These are phyloP conservation scores for Calonectria ilicicola DNA, from an alignment of 2,329 filamentous ascomycete species.

Conservation along the genomic window DNA sequence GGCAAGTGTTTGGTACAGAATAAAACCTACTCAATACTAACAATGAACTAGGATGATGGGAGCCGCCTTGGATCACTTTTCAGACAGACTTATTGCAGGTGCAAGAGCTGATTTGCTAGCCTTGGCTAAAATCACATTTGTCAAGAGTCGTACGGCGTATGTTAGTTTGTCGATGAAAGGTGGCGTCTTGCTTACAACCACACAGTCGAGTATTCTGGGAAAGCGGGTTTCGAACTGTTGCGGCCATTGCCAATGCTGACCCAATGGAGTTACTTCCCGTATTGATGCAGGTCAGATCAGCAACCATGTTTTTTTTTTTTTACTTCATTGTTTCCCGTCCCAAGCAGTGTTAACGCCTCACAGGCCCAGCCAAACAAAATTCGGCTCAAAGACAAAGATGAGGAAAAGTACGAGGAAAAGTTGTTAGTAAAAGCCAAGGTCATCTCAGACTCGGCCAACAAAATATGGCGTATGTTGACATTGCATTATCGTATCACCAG, in stretches of 20 bases:
- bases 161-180: slow-evolving; percentile 31
- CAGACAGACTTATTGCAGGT: slow-evolving; percentile 78
- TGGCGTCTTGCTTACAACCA: slow-evolving; percentile 12
- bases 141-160: slow-evolving; percentile 81
- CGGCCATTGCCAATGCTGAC: slow-evolving; percentile 76
- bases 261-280: slow-evolving; percentile 76
- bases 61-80: slow-evolving; percentile 80
- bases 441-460: slow-evolving; percentile 76
- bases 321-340: not conserved
- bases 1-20: slow-evolving; percentile 51
- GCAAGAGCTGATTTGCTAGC: slow-evolving; percentile 78
- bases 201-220: slow-evolving; percentile 75
- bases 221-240: slow-evolving; percentile 78
- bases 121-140: slow-evolving; percentile 77
- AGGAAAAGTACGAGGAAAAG: slow-evolving; percentile 72
- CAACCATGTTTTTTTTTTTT: not conserved
- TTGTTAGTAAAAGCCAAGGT: slow-evolving; percentile 74
- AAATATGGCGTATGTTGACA: slow-evolving; percentile 71
- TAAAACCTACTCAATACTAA: slow-evolving; percentile 26
- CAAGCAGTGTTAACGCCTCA: not conserved
- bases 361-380: slow-evolving; percentile 76
- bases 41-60: slow-evolving; percentile 68
- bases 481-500: slow-evolving; percentile 5
- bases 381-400: slow-evolving; percentile 65
- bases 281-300: slow-evolving; percentile 71